These are phyloP conservation scores for Coemansia sp. DNA, from an alignment of 192 early-diverging fungal genomes.

Conservation along the genomic window DNA sequence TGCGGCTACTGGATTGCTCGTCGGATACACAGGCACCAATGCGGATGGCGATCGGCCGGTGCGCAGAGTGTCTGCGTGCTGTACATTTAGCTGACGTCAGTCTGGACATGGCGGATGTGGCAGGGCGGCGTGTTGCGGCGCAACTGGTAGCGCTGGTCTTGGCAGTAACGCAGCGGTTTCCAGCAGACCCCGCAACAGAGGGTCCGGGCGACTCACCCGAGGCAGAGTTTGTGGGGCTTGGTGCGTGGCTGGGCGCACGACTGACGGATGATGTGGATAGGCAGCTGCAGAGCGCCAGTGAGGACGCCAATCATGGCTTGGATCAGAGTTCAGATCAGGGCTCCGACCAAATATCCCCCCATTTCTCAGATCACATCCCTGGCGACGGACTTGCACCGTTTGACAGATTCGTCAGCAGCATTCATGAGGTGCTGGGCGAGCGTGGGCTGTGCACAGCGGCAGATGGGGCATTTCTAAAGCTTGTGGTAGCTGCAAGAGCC, in stretches of 20 bases:
- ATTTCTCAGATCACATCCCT: slow-evolving; percentile 1
- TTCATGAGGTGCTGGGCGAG: slow-evolving; percentile 38
- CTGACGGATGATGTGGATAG: not conserved
- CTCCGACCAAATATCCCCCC: no score
- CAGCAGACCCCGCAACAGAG: slow-evolving; percentile 13
- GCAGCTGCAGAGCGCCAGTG: no score
- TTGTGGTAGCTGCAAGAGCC: slow-evolving; percentile 11
- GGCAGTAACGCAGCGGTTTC: slow-evolving; percentile 22
- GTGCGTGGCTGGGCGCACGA: slow-evolving; percentile 29
- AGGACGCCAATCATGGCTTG: no score
- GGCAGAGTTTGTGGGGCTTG: slow-evolving; percentile 21
- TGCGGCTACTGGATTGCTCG: slow-evolving; percentile 12
- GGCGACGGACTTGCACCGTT: not conserved
- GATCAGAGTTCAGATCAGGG: no score
- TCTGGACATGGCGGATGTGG: not conserved
- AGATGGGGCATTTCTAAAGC: slow-evolving; percentile 31
- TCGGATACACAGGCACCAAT: slow-evolving; percentile 3
- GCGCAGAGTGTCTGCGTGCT: slow-evolving; percentile 14
- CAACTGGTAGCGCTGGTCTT: slow-evolving; percentile 26
- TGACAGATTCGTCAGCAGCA: slow-evolving; percentile 8
- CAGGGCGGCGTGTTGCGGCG: not conserved
- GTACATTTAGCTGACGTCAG: not conserved
- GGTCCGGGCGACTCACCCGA: slow-evolving; percentile 9
- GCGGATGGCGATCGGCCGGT: slow-evolving; percentile 7
- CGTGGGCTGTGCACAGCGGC: slow-evolving; percentile 42